These are phyloP conservation scores for Trametes maxima DNA, from an alignment of 768 basidiomycete species.

Conservation along the genomic window DNA sequence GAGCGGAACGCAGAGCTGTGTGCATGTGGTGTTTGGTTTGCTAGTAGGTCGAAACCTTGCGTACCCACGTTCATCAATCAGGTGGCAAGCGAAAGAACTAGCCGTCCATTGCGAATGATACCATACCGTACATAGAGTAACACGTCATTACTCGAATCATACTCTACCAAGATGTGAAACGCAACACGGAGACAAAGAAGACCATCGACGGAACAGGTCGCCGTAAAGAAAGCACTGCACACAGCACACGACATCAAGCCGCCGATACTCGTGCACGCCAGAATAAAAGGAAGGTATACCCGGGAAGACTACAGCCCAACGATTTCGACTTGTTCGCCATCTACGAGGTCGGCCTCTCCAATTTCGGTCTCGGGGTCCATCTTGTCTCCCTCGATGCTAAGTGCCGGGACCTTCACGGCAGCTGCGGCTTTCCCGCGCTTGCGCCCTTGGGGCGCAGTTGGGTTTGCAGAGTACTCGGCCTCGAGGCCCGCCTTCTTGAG, in stretches of 20 bases:
- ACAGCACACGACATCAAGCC: no score
- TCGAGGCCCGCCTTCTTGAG: conserved; percentile 66
- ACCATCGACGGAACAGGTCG: neutral
- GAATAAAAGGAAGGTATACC: conserved; percentile 3
- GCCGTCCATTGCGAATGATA: neutral
- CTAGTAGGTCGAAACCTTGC: no score
- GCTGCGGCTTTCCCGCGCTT: conserved; percentile 33
- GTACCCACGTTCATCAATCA: no score
- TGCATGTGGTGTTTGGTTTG: no score
- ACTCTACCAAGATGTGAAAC: neutral
- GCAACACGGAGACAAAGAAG: neutral
- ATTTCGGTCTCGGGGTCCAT: conserved; percentile 63
- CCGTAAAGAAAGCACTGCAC: neutral
- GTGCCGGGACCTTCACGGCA: conserved; percentile 43
- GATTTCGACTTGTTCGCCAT: conserved; percentile 80
- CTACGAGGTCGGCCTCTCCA: conserved; percentile 70
- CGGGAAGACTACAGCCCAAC: conserved; percentile 48
- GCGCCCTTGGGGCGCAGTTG: conserved; percentile 36
- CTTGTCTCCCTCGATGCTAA: conserved; percentile 73
- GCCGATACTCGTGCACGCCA: no score
- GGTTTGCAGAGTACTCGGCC: conserved; percentile 46
- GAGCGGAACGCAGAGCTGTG: no score
- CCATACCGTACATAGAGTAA: neutral
- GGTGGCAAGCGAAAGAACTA: neutral
- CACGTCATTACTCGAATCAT: neutral